These are phyloP conservation scores for Annulohypoxylon bovei DNA, from an alignment of 495 filamentous ascomycete genomes.

Conservation along the genomic window DNA sequence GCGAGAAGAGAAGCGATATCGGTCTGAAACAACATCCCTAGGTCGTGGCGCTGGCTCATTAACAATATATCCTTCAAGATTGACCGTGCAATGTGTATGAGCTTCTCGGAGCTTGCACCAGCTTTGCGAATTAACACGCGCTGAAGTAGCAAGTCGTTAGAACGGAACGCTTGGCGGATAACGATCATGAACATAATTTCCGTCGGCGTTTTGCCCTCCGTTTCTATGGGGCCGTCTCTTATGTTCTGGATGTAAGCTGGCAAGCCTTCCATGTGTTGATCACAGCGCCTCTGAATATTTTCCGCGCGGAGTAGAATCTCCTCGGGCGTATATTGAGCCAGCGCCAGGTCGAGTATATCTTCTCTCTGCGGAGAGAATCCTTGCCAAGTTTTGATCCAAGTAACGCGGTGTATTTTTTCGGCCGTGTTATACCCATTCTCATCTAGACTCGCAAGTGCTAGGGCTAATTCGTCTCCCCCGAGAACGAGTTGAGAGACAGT, in stretches of 20 bases:
- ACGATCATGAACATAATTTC: slow-evolving; percentile 49
- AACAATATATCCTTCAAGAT: slow-evolving; percentile 53
- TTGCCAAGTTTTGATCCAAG: slow-evolving; percentile 42
- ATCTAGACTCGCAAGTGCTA: slow-evolving; percentile 39
- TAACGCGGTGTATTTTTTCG: slow-evolving; percentile 39
- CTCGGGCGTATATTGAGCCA: slow-evolving; percentile 45
- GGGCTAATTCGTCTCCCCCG: slow-evolving; percentile 36
- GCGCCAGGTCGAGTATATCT: slow-evolving; percentile 45
- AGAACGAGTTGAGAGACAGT: slow-evolving; percentile 35
- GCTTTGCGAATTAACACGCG: slow-evolving; percentile 55
- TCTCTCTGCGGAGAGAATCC: slow-evolving; percentile 44
- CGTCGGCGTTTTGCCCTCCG: slow-evolving; percentile 35
- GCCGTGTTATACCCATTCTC: slow-evolving; percentile 43
- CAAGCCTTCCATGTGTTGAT: slow-evolving; percentile 48
- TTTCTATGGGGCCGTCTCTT: slow-evolving; percentile 40
- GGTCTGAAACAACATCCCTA: slow-evolving; percentile 46
- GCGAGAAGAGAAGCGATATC: slow-evolving; percentile 48
- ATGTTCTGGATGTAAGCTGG: slow-evolving; percentile 53
- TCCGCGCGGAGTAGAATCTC: slow-evolving; percentile 43
- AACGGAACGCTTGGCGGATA: slow-evolving; percentile 52
- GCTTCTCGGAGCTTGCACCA: slow-evolving; percentile 46
- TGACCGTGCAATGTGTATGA: slow-evolving; percentile 51
- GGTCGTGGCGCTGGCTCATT: slow-evolving; percentile 54
- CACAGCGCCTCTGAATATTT: slow-evolving; percentile 50
- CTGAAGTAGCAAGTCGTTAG: slow-evolving; percentile 59